phyloP scores from a whole-genome alignment of 73 alveolate species.

The Loxodes magnus region DNA sequence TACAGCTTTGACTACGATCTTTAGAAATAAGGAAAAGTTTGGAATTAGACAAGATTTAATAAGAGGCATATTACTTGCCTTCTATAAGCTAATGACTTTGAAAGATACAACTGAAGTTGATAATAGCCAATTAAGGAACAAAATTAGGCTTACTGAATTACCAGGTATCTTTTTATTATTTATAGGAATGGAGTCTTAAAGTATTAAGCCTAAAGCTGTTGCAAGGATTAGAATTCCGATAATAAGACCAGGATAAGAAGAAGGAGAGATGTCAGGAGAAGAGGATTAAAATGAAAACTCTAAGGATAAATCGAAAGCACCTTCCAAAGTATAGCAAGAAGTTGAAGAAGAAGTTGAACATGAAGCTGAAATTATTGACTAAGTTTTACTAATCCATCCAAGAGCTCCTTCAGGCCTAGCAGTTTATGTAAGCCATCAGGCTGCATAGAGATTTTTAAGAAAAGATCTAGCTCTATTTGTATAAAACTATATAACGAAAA shows the following conservation, averaged over 20 bases:
- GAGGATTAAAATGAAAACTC: slow-evolving; percentile 1
- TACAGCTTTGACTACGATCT: background rate
- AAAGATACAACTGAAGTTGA: slow-evolving; percentile 28
- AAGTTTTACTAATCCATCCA: slow-evolving; percentile 26
- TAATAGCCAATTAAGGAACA: slow-evolving; percentile 2
- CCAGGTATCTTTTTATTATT: too few species aligned
- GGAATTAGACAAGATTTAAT: slow-evolving; percentile 5
- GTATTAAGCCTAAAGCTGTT: slow-evolving; percentile 32
- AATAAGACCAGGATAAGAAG: slow-evolving; percentile 20
- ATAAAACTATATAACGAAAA: slow-evolving; percentile 14
- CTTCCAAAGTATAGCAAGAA: slow-evolving; percentile 7
- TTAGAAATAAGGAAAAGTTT: slow-evolving; percentile 1
- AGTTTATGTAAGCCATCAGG: slow-evolving; percentile 38
- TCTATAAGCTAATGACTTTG: slow-evolving; percentile 13
- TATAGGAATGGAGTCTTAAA: too few species aligned
- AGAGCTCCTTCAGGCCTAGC: slow-evolving; percentile 15
- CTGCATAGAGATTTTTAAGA: slow-evolving; percentile 31
- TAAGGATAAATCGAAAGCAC: background rate
- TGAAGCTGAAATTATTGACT: slow-evolving; percentile 42
- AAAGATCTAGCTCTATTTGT: slow-evolving; percentile 26
- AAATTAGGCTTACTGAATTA: slow-evolving; percentile 3
- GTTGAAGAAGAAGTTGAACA: slow-evolving; percentile 15
- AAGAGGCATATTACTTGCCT: slow-evolving; percentile 1
- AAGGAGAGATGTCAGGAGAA: too few species aligned
- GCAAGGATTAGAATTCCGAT: slow-evolving; percentile 35